Base-by-base conservation (phyloP, 257 asterid species). In the Rehmannia glutinosa region DNA sequence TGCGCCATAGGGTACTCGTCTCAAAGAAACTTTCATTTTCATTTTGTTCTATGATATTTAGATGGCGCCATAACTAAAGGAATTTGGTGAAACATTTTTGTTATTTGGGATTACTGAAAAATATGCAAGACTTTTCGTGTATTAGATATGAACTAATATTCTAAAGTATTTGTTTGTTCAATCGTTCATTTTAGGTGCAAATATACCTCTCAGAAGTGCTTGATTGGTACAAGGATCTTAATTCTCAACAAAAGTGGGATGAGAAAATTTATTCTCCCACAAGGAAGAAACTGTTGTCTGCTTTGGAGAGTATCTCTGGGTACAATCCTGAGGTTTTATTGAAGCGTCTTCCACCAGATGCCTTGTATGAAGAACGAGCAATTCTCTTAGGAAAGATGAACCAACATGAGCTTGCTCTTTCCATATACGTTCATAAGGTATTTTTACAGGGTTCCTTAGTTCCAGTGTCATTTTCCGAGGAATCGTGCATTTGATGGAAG, bases 381-480 rank as follows among this genome's bases (percentile, higher is more conserved):
- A 83, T 88, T 76, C 83, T 91, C 72, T 77, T 94, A 77, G 98
- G 99, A 57, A 91, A 87, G 84, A 84, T 94, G 96, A 87, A 91
- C 82, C 97, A 87, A 64, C 95, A 91, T 69, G 99, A 94, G 77
- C 97, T 94, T 80, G 93, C 99, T 39, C 80, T 94, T 65, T 87
- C 99, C 49, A 86, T 91, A 72, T 94, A 94, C 45, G 86, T 91
- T 64, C 96, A 94, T 63, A 91, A 89, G 97, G 99, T 93, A 84
- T 70, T 71, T 27, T 32, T 50, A 43, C 28, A 30, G 32, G 35
- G 42, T 64, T 54, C 9, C 52, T 61, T 21, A 51, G 41, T 61
- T 64, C 63, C 62, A 36, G 53, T 32, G 12, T 58, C 58, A 33
- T 75, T 69, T 65, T 49, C 62, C 36, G 16, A 59, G 43, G 55